Evolutionary conservation across 2,329 filamentous ascomycete genomes (phyloP), one percentile per base, ranked within the genome.

Genomic region (Aspergillus arachidicola): DNA sequence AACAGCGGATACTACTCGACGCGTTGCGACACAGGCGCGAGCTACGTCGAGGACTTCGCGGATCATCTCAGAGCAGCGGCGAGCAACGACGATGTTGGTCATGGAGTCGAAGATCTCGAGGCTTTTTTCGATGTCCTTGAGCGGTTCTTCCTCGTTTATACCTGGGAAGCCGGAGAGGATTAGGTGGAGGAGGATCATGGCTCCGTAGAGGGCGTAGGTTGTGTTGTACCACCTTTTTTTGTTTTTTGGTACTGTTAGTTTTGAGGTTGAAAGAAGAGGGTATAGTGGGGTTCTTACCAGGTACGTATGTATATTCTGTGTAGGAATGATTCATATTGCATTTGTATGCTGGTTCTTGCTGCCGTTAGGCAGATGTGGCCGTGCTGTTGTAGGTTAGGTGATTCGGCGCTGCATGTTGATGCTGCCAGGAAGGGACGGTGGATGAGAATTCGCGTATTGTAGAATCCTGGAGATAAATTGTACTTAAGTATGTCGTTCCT

Each of bases 121-220:
- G 28, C 67, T 71, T 58, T 75, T 75, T 45, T 74, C 71, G 2
- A 76, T 72, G 34, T 72, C 71, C 2, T 59, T 38, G 9, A 75
- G 53, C n/a, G 74, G 66, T 12, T 71, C 68, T 6, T 69, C 63
- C 28, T 66, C 64, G 41, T 63, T 61, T 12, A 69, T 64, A 2
- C 57, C 57, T 16, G 65, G 67, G 34, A 68, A 64, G 28, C 67
- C 63, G 5, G 67, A 68, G 43, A 75, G 65, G 10, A 75, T 57
- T n/a, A 72, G 62, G 51, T 75, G 69, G 9, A 76, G 70, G 26
- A 76, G 64, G 32, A 76, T 75, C 72, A 75, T 76, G 59, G 68
- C 69, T 6, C 72, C 73, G 59, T 76, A 74, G n/a, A 76, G 64
- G 9, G 72, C 69, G 58, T 75, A 76, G 19, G 74, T 75, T 45